Base-by-base conservation (phyloP, 108 stramenopile genomes). In the Tribonema minus region DNA sequence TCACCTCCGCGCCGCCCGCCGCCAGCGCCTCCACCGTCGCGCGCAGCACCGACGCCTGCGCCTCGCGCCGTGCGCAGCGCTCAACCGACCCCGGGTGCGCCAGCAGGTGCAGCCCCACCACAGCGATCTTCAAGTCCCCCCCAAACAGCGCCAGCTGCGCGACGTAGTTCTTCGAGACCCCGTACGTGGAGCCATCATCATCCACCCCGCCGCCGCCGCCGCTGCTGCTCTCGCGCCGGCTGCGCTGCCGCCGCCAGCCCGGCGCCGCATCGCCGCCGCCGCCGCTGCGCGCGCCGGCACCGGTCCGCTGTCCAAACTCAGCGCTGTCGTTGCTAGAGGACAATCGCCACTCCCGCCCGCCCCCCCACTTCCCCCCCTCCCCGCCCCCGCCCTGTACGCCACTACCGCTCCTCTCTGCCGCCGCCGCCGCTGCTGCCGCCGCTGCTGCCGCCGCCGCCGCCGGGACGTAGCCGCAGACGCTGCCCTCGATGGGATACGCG, bases 31-130 rank as follows among this genome's bases (percentile, higher is more conserved):
- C 66, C 3, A 38, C 66, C 37, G n/a, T 31, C 3, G 9, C 66
- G 29, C 66, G 27, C 66, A 67, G 9, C 66, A 67, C 66, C 35
- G 32, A 23, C 12, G 66, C 66, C 31, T 67, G 66, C 3, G 66
- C 66, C 37, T 67, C 66, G 29, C 66, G 27, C 32, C 26, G 29
- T 20, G 37, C 37, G 32, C 66, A 67, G 5, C 66, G 27, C 37
- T 67, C 31, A 9, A n/a, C n/a, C 5, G 26, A 9, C 20, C 4
- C 31, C 3, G 66, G 66, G 9, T 31, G 66, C 12, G 66, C 66
- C 66, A 67, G n/a, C 27, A 67, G 32, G n/a, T 67, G 66, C 5
- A 61, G 20, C 25, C 60, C 60, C 60, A 61, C 60, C 25, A 61
- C 25, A 5, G 60, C 60, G 25, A 61, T 20, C 25, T 61, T 61